Evolutionary conservation across 768 basidiomycete species (phyloP).

Genomic region (Agrocybe pediades): DNA sequence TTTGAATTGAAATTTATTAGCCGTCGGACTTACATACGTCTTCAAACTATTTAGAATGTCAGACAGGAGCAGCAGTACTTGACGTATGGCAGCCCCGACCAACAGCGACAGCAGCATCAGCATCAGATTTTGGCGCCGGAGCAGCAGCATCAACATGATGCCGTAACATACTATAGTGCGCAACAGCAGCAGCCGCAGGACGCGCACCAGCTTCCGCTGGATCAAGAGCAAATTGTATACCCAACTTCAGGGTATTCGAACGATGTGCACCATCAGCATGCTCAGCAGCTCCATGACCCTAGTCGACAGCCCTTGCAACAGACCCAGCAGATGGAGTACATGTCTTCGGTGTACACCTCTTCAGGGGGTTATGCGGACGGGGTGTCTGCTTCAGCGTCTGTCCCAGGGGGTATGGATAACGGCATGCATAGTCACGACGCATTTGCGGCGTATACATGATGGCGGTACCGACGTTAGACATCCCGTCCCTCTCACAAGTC

Average conservation of each 20-base stretch:
- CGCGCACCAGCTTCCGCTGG: conserved; percentile 6
- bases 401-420: conserved; percentile 16
- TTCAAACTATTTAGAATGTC: conserved; percentile 3
- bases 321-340: conserved; percentile 15
- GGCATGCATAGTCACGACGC: conserved; percentile 21
- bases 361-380: conserved; percentile 13
- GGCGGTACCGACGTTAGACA: not conserved
- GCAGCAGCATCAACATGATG: conserved; percentile 8
- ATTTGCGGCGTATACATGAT: conserved; percentile 19
- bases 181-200: conserved; percentile 13
- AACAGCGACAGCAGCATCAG: conserved; percentile 1
- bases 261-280: conserved; percentile 15
- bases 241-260: conserved; percentile 10
- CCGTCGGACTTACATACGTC: not conserved
- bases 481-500: not conserved
- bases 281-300: conserved; percentile 7
- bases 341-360: conserved; percentile 9
- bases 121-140: not conserved
- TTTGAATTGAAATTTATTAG: not conserved
- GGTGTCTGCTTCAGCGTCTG: conserved; percentile 8
- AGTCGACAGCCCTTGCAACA: not conserved
- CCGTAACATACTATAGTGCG: conserved; percentile 9
- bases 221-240: conserved; percentile 10
- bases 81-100: conserved; percentile 14
- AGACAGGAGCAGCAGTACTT: conserved; percentile 19